Conservation (phyloP, 2,329 filamentous ascomycete genomes). For the Monilinia polystroma region DNA sequence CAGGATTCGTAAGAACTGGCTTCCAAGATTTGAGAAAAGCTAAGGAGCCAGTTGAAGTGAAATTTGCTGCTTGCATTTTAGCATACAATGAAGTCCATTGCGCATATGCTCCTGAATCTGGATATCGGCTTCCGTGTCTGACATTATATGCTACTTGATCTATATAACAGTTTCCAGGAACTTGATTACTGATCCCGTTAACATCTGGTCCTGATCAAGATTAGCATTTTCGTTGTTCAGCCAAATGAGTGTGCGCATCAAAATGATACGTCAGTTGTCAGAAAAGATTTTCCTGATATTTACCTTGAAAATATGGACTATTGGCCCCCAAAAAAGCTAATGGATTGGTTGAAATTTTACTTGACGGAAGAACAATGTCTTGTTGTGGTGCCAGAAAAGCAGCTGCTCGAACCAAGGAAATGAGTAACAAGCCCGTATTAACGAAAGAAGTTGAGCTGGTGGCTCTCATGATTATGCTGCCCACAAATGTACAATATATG, state of each 20-base stretch:
- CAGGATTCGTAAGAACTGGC: constrained; percentile 55
- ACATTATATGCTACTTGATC: constrained; percentile 60
- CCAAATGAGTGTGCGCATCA: background rate
- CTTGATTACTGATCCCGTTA: constrained; percentile 52
- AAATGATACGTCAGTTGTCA: background rate
- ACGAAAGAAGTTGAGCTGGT: background rate
- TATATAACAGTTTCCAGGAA: constrained; percentile 57
- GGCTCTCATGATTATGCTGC: background rate
- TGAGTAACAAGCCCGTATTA: constrained; percentile 1
- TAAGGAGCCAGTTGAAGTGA: constrained; percentile 53
- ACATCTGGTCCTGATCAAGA: constrained; percentile 44
- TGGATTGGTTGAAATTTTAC: background rate
- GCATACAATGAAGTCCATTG: constrained; percentile 47
- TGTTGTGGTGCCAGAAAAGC: constrained; percentile 4
- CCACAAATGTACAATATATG: too few species aligned
- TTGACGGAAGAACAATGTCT: constrained; percentile 12
- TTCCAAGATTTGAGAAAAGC: constrained; percentile 59
- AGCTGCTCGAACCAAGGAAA: constrained; percentile 4
- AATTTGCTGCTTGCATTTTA: constrained; percentile 54
- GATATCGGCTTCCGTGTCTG: constrained; percentile 63
- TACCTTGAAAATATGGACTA: constrained; percentile 20
- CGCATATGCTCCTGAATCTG: constrained; percentile 58
- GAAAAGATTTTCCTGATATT: background rate
- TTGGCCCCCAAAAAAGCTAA: constrained; percentile 4
- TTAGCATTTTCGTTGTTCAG: background rate